Evolutionary conservation across 306 rosid genomes (phyloP), one percentile per base, ranked within the genome.

Genomic region (Rubus idaeus): DNA sequence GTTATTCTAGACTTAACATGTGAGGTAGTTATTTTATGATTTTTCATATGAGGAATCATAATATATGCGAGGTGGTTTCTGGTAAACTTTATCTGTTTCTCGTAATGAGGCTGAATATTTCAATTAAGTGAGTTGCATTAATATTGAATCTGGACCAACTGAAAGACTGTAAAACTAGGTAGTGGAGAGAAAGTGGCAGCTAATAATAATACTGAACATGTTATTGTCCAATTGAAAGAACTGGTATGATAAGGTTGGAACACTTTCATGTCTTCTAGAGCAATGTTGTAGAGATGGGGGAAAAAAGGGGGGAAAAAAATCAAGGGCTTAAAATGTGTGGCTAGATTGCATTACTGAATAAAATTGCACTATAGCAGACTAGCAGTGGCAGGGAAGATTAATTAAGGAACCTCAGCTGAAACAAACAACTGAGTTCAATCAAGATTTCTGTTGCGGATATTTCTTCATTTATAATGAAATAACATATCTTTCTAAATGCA

Each of bases 401-500:
- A 13, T 11, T 12, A 0, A 45, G 57, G 56, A 13, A 12, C 18
- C 56, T 16, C 56, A 42, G 77, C 53, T 37, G 23, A 45, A 45
- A 60, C 46, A 6, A 13, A 66, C 8, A 20, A 14, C 64, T 12
- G 37, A 42, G 67, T 35, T 13, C 7, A 37, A 40, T 26, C 69
- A 63, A 71, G 51, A 79, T 64, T 63, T 10, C 6, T 49, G 26
- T 37, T 14, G 67, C 45, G 17, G 35, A 41, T 45, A n/a, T 51
- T 5, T 40, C 57, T 18, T 79, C n/a, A 37, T 14, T 70, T 77
- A 23, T 18, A 26, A 41, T 45, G 60, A 81, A 55, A 37, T 37
- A 49, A 45, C 35, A 57, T 3, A 21, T 78, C 18, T 76, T 49
- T 21, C 50, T 9, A 64, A 67, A 39, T 35, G 49, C 73, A 40